Evolutionary conservation across 352 stramenopile species (phyloP).

Genomic region (Phytophthora megakarya): DNA sequence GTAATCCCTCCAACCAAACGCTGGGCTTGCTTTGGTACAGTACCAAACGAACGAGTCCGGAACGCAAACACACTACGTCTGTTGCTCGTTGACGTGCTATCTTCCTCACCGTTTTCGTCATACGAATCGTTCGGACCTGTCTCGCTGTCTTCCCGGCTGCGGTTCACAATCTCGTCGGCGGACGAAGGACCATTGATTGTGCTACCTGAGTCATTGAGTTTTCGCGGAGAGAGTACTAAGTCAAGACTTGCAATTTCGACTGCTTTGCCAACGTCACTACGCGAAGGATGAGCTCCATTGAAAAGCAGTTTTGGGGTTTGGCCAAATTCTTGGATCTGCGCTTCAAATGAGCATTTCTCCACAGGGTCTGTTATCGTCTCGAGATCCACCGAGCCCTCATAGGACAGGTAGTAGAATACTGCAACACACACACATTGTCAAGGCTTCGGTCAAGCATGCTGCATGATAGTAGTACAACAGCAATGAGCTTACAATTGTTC

Average conservation of each 20-base stretch:
- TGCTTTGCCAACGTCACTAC: conserved; percentile 58
- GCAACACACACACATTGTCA: conserved; percentile 10
- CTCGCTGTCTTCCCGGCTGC: conserved; percentile 26
- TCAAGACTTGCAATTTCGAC: conserved; percentile 60
- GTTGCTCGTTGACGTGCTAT: conserved; percentile 20
- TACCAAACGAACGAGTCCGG: conserved; percentile 53
- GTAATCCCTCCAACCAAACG: conserved; percentile 76
- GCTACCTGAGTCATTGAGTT: conserved; percentile 25
- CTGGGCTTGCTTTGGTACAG: conserved; percentile 78
- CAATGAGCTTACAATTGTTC: conserved; percentile 72
- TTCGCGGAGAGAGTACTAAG: conserved; percentile 44
- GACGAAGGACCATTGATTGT: conserved; percentile 29
- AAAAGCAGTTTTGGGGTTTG: conserved; percentile 89
- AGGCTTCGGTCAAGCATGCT: background rate
- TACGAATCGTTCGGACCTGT: conserved; percentile 14
- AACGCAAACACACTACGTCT: conserved; percentile 80
- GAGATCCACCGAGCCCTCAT: conserved; percentile 86
- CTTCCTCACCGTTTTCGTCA: conserved; percentile 40
- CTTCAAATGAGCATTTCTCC: conserved; percentile 93
- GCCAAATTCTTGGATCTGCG: conserved; percentile 93
- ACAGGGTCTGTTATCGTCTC: conserved; percentile 89
- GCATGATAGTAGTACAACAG: background rate
- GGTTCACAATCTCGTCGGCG: conserved; percentile 18
- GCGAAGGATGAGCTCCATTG: conserved; percentile 64
- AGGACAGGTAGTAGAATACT: conserved; percentile 92